Evolutionary conservation across 305 asterid species (phyloP).

Genomic region (Galium porrigens): DNA sequence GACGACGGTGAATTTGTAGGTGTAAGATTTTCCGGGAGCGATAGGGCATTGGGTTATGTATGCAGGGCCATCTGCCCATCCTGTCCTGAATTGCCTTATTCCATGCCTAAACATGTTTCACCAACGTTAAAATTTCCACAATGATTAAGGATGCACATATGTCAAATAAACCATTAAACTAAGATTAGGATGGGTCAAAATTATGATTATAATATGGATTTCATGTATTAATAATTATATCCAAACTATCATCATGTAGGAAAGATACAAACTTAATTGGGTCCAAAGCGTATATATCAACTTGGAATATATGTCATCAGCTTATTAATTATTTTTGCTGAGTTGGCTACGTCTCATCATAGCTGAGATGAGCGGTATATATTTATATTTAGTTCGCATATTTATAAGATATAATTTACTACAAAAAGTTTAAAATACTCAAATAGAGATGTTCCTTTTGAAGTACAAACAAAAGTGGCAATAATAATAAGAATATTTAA

Average conservation of each 20-base stretch:
- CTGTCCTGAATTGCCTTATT: constrained; percentile 44
- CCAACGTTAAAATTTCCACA: neutral
- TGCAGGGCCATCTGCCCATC: constrained; percentile 85
- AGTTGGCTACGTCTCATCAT: neutral
- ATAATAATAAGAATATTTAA: too few relatives aligned
- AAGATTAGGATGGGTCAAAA: neutral
- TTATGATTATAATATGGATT: neutral
- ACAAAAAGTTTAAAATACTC: too few relatives aligned
- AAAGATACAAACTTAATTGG: neutral
- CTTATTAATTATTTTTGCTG: neutral
- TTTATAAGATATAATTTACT: too few relatives aligned
- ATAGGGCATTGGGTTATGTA: constrained; percentile 66
- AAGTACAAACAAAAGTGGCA: too few relatives aligned
- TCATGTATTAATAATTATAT: neutral
- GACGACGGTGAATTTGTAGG: constrained; percentile 40
- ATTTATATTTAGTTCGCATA: too few relatives aligned
- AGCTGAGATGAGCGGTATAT: too few relatives aligned
- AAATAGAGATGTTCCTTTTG: too few relatives aligned
- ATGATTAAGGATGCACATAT: neutral
- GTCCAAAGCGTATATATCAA: neutral
- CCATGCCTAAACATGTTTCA: constrained; percentile 44
- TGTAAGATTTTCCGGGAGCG: constrained; percentile 33
- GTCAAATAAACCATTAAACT: neutral
- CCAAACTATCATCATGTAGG: neutral
- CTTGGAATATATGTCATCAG: neutral